Evolutionary conservation across 1,284 basidiomycete species (phyloP), one percentile per base, ranked within the genome.

Genomic region (Sporisorium iseilematis-ciliati): DNA sequence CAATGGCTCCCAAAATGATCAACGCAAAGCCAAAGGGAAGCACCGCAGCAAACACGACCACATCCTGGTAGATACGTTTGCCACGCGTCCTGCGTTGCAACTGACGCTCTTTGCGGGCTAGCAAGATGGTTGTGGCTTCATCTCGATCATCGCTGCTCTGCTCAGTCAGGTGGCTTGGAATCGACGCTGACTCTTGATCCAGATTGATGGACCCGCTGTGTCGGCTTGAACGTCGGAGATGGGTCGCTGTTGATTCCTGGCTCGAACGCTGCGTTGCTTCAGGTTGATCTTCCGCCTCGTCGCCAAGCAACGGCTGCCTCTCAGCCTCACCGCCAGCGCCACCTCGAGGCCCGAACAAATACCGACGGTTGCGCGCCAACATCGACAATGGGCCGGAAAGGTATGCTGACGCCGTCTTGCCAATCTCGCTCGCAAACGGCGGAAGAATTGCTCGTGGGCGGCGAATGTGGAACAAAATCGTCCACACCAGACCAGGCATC

Each of bases 401-500:
- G 62, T 75, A 78, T 1, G 71, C 72, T 0, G 65, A 62, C 3
- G 79, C 79, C 6, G 68, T 70, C 51, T 67, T 63, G 55, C 77
- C 69, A 21, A 78, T 46, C 46, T 72, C 66, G 23, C 74, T 73
- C 0, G 79, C 72, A 49, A 79, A 77, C 3, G 76, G 68, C 26
- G 78, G 65, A 20, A 84, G 58, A 35, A 84, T 84, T 3, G 79
- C 78, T 10, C 83, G 66, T 29, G 82, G 83, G 14, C 76, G 61
- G 20, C 82, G 77, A 20, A 84, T 69, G 38, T 77, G 74, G 57
- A 84, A 83, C 21, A 83, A 38, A 16, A 83, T 74, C 54, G 81
- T 68, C 83, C 83, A 84, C n/a, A 81, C 79, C 18, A 84, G 38
- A 2, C 79, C 78, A 3, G 83, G 83, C 55, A 82, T 71, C 23